Evolutionary conservation across 345 rosid species (phyloP), one percentile per base, ranked within the genome.

Genomic region (Camelina laxa): DNA sequence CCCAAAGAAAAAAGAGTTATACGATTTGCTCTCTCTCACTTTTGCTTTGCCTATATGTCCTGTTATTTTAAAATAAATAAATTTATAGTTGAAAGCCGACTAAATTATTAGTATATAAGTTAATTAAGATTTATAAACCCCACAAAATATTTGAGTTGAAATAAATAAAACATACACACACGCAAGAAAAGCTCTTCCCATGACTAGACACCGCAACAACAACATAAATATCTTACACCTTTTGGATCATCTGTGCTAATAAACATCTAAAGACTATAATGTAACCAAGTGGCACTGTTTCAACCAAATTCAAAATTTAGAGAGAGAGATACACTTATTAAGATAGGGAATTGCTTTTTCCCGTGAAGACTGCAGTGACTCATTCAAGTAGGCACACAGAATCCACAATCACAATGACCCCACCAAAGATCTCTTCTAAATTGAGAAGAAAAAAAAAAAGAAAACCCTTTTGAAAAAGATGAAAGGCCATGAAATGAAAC

Each of bases 351-450:
- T 31, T 75, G 74, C 31, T 27, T 41, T 69, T 57, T 44, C 79
- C 69, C 79, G 79, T 75, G 79, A 69, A 75, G 64, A 75, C 70
- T 76, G 71, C 75, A 76, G 70, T 69, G 80, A 76, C 74, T 50
- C 74, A 75, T 76, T 69, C 70, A 69, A 61, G 70, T 69, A 54
- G 75, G 55, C 65, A 76, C 65, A 76, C 75, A 70, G 75, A 53
- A 69, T 54, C 65, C 70, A 76, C 70, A 62, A 76, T 76, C 75
- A 62, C 44, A 0, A 44, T 35, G 80, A 63, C 60, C 80, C 80
- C 60, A 62, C 70, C 14, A 53, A 44, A 41, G 45, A 41, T 27
- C 30, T 41, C 45, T 41, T 41, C 45, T 12, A 41, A 41, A 41
- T 3, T 41, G 45, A 41, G 45, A 12, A 39, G 13, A 4, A 27